A percentile compares a stretch with the other conserved stretches of the same genome.
Evolutionary conservation across 202 grass and related monocot genomes (phyloP).

Genomic region (Sporobolus alterniflorus): DNA sequence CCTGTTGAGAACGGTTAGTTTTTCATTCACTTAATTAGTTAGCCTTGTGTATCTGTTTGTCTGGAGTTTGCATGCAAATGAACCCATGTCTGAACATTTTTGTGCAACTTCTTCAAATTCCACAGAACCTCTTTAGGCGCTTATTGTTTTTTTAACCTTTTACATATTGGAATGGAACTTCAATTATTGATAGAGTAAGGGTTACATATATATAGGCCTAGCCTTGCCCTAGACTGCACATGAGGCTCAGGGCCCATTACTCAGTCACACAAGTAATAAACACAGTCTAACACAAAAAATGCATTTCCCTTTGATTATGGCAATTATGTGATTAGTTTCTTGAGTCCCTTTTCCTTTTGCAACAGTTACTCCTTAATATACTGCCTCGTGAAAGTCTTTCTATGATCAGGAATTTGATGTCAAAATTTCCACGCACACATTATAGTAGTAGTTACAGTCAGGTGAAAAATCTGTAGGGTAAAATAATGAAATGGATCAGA

Average conservation of each 20-base stretch:
- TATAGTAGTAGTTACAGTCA: background rate
- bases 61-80: background rate
- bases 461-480: background rate
- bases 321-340: background rate
- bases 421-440: background rate
- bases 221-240: too few relatives aligned
- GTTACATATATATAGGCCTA: too few relatives aligned
- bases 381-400: background rate
- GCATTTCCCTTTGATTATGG: background rate
- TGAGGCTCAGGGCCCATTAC: too few relatives aligned
- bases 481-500: background rate
- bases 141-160: background rate
- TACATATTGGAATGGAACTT: too few relatives aligned
- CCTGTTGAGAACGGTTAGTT: slow-evolving; percentile 85
- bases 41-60: background rate
- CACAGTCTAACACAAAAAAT: too few relatives aligned
- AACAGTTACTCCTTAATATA: background rate
- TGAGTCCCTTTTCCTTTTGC: background rate
- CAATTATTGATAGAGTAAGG: too few relatives aligned
- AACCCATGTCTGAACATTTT: background rate
- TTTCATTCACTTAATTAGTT: slow-evolving; percentile 7
- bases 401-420: background rate
- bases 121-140: background rate
- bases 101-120: background rate
- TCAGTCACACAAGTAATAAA: too few relatives aligned